Percentiles rank a stretch among this genome's conserved stretches.
Evolutionary conservation across 2,329 filamentous ascomycete genomes (phyloP).

Genomic region (Aschersonia sp.): DNA sequence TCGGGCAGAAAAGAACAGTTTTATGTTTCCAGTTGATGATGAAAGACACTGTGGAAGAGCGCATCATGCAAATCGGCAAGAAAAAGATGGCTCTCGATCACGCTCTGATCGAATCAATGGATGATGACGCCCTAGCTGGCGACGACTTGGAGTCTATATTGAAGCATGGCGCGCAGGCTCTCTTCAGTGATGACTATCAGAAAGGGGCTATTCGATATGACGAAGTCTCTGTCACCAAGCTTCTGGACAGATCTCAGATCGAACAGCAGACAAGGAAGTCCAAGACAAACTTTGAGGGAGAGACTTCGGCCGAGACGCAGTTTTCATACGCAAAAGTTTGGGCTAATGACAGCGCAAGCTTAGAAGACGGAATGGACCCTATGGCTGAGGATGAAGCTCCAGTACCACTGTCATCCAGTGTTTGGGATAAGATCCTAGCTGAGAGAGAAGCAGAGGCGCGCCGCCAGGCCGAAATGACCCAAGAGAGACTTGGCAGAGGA

Average conservation of each 20-base stretch:
- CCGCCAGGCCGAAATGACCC: constrained; percentile 51
- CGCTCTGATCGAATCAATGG: constrained; percentile 85
- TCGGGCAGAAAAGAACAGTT: constrained; percentile 92
- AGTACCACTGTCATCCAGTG: constrained; percentile 44
- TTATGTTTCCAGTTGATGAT: constrained; percentile 93
- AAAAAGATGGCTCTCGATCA: constrained; percentile 96
- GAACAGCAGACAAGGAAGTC: constrained; percentile 45
- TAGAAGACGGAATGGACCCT: constrained; percentile 48
- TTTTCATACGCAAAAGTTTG: constrained; percentile 88
- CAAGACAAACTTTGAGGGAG: constrained; percentile 30
- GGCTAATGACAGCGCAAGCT: constrained; percentile 62
- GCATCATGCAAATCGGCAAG: constrained; percentile 88
- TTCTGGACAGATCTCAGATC: constrained; percentile 75
- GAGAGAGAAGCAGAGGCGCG: constrained; percentile 68
- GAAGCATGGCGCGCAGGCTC: constrained; percentile 69
- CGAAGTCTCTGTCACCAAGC: constrained; percentile 64
- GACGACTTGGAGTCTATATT: constrained; percentile 79
- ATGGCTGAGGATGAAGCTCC: constrained; percentile 35
- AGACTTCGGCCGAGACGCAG: constrained; percentile 56
- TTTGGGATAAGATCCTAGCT: constrained; percentile 85
- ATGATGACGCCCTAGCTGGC: constrained; percentile 63
- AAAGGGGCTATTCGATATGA: constrained; percentile 73
- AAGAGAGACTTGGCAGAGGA: constrained; percentile 72
- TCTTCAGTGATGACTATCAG: constrained; percentile 64
- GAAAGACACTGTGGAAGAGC: constrained; percentile 77